Base-by-base conservation (phyloP, 2,329 filamentous ascomycete species). In the Fusarium musae region DNA sequence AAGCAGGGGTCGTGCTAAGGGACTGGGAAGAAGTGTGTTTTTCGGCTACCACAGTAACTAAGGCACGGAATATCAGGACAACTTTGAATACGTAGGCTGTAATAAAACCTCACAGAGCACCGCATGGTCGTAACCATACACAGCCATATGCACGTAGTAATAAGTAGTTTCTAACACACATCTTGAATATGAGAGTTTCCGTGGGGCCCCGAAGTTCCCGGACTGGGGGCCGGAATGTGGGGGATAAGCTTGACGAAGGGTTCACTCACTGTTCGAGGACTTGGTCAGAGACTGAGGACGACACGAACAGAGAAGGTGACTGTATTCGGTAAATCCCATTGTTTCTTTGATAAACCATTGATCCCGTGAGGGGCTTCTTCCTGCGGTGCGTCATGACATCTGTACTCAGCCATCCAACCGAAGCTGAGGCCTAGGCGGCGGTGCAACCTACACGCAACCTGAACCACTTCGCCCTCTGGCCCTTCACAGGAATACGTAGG, bases 161-260 rank as follows among this genome's bases (percentile, higher is more conserved):
- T 21, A 50, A 23, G 30, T 19, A 10, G 30, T 34, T 52, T 52
- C 47, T 52, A 19, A 50, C 15, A 49, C 34, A 16, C 34, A 36
- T 36, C 34, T 36, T 36, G 34, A 36, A 36, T 15, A 36, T 36
- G 34, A 16, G 34, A 39, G 57, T 40, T 70, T 44, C 49, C 46
- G 57, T 50, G 42, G 50, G 52, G 34, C 53, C 30, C 65, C 60
- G 70, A 73, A 57, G 69, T 49, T 28, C 57, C 70, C 65, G 65
- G 60, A 19, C 44, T 28, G 43, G 57, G 52, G 43, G 56, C 32
- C 70, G 61, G 70, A 63, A 73, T 73, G 65, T 65, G 69, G 53
- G 43, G 52, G 37, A 13, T 15, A 43, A 23, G 30, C 43, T 42
- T 52, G 46, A 40, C 21, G 28, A 52, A 69, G 43, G 34, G 49